Evolutionary conservation across 257 asterid species (phyloP), one percentile per base, ranked within the genome.

Genomic region (Anisodus acutangulus): DNA sequence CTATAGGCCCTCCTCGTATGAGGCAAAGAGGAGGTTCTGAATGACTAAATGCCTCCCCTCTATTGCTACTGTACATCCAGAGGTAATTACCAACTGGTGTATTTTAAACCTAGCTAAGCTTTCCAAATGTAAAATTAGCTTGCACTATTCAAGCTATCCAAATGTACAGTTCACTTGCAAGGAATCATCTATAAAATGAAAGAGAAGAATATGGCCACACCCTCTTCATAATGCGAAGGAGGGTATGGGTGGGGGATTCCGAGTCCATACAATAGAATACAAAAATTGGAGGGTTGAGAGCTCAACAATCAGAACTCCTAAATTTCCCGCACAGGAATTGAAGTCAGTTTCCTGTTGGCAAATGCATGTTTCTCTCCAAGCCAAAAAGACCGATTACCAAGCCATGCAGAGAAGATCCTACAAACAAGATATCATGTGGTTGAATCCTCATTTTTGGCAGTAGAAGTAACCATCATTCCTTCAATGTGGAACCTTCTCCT

Each of bases 291-390:
- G 60, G 9, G 55, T 41, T 43, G 31, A 70, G 55, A 4, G 13
- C 15, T 4, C 57, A 90, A 91, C 89, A 84, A 83, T 81, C 81
- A 86, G 63, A 84, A 64, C 84, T 70, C 84, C 84, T 76, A 19
- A 69, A 83, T 57, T 58, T 79, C 84, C 90, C 41, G 79, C 89
- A 79, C 10, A 79, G n/a, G 62, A 57, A 6, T 12, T 47, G 74
- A 53, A 74, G 22, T 31, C 45, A 63, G 81, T 59, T 79, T 64
- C 83, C n/a, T 53, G 84, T 70, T 79, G 81, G 76, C 43, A 59
- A 86, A 83, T 74, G 43, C 60, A 74, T 74, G 60, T 51, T 49
- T 41, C 19, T 49, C 80, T 74, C 80, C 60, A 11, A 74, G 80
- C 4, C 80, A 49, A 11, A 74, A 12, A 19, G 80, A 74, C 49